Evolutionary conservation across 2,329 filamentous ascomycete species (phyloP), one percentile per base, ranked within the genome.

Genomic region (Fusarium chuoi): DNA sequence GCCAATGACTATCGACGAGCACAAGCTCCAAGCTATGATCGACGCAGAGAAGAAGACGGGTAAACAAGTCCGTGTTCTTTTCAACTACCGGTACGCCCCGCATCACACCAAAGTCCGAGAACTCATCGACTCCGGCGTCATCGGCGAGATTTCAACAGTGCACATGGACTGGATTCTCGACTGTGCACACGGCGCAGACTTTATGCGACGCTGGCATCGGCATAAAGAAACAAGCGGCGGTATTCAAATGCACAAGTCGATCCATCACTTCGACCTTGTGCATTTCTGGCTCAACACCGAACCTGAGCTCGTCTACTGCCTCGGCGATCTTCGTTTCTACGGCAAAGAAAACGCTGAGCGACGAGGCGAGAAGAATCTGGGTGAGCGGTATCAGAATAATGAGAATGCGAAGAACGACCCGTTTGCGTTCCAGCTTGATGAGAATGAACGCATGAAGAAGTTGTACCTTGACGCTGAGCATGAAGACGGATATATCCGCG

Each of bases 161-260:
- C 89, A 91, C 76, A 90, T 91, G 71, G 89, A 91, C 79, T 91
- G 89, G 89, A 85, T 90, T 78, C 86, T 91, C 30, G 88, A 91
- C 78, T 90, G 88, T 9, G 85, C 86, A 7, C 89, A 91, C 75
- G 89, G 89, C 13, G 87, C 89, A 4, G 89, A 91, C 74, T 91
- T 89, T 79, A 90, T 91, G 81, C 87, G 89, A 9, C 88, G 89
- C 13, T 91, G 89, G 89, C 89, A 91, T 77, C 85, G 89, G 3
- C 87, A 90, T 75, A 89, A 88, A 81, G 83, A 84, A 26, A 91
- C 90, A 77, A 88, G 86, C 56, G 89, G 89, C 14, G 89, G 89
- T 3, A 81, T 91, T 30, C 83, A 90, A 6, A 88, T 91, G 69
- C 89, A 91, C 81, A 91, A 91, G 78, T 88, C 87, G 15, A 91